Evolutionary conservation across 164 flowering plant genomes (phyloP), one percentile per base, ranked within the genome.

Genomic region (Macadamia tetraphylla): DNA sequence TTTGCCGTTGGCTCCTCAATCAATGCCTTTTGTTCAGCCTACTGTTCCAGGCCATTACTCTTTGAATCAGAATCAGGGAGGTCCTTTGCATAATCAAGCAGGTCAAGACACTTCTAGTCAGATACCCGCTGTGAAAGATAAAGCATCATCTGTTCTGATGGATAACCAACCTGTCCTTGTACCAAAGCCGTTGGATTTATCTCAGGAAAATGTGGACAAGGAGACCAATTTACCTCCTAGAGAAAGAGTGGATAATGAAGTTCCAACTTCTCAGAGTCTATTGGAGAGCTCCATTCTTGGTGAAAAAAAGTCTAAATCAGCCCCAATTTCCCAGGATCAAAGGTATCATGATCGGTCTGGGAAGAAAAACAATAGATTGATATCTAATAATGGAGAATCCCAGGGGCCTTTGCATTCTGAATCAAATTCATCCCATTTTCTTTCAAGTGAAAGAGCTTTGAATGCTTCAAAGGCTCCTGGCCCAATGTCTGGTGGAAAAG

Each of bases 11-110:
- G 74, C 83, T 69, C 85, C 88, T 74, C 94, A 83, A 51, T 73
- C 97, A 29, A 65, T 86, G 78, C 78, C 96, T 51, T 84, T 79
- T 76, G 79, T 85, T 73, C 93, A 81, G 77, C 84, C 97, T 31
- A 81, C 71, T 69, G 72, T 83, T 67, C 80, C 79, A n/a, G 62
- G 75, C 14, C 83, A 75, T 68, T 82, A 77, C 72, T 66, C 87
- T 62, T 40, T 81, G 56, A 85, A 80, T 73, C 86, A 84, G 67
- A 78, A 73, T 58, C 62, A 75, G 29, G 83, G 80, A 65, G 76
- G 72, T 69, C 44, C 80, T 57, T 29, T 68, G 42, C 74, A 84
- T 69, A 60, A 68, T 62, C 86, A 78, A 67, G 67, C 77, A 32
- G 68, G 65, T 62, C 82, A 68, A 66, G 85, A 78, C 18, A 52